Base-by-base conservation (phyloP, 345 rosid species). In the Eucalyptus rudis region DNA sequence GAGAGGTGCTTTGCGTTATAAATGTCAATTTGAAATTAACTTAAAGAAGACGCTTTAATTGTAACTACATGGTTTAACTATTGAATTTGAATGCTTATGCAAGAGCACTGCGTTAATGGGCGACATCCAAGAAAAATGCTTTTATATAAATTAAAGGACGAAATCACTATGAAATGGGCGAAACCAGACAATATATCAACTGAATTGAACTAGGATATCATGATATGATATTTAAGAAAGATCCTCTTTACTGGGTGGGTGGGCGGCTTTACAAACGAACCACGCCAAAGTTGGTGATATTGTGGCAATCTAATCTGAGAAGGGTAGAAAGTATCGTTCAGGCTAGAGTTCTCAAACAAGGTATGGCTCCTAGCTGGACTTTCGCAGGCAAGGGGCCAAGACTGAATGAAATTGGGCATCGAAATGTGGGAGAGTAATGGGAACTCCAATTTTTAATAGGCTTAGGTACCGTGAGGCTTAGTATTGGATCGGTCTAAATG, bases 61-160 rank as follows among this genome's bases (percentile, higher is more conserved):
- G 14, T 33, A 20, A 36, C 44, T 71, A 5, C 13, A 36, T 68
- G 19, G 43, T 68, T 33, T 68, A 31, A 33, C 2, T 16, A 17
- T 31, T 16, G 24, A 17, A 68, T 68, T 68, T 33, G 40, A 33
- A 68, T 31, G 80, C 80, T 31, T 19, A 68, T 31, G 44, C 43
- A 10, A 9, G 22, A 68, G 80, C 22, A 33, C 1, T 31, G 80
- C 6, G 13, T 68, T 68, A 33, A 68, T 31, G 44, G 44, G 43
- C 3, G 1, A 68, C 43, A 33, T n/a, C n/a, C n/a, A n/a, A n/a
- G n/a, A n/a, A n/a, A n/a, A 0, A 9, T 19, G 43, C 45, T 19
- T 36, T 17, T 10, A 20, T 19, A 71, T 40, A 71, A 19, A 33
- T 36, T 0, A 40, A 71, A 36, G 44, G 81, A 71, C 7, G 6